Conservation (phyloP, 2,329 filamentous ascomycete genomes). For the Pseudocercospora pini-densiflorae region DNA sequence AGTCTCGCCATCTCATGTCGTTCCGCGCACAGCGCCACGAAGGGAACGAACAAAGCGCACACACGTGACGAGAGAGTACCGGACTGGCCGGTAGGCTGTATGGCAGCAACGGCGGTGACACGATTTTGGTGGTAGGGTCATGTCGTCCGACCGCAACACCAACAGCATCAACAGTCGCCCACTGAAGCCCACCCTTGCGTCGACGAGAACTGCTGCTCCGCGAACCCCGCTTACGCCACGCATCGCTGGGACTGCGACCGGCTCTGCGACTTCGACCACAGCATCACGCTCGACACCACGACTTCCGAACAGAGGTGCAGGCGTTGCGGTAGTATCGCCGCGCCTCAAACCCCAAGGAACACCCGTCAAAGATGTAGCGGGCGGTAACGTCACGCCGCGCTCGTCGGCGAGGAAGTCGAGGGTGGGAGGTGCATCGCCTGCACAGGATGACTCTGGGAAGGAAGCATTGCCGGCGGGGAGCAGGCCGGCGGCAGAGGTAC, state of each 20-base stretch:
- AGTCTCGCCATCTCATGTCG: slow-evolving; percentile 5
- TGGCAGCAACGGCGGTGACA: slow-evolving; percentile 13
- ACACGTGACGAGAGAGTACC: not conserved
- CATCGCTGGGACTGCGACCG: slow-evolving; percentile 43
- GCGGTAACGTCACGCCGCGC: slow-evolving; percentile 73
- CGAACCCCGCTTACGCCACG: slow-evolving; percentile 64
- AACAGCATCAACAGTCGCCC: slow-evolving; percentile 21
- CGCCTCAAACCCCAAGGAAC: slow-evolving; percentile 43
- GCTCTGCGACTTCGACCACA: slow-evolving; percentile 27
- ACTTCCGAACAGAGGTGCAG: slow-evolving; percentile 36
- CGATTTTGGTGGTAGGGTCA: slow-evolving; percentile 10
- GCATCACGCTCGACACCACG: slow-evolving; percentile 36
- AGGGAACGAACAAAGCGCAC: not conserved
- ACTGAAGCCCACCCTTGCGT: slow-evolving; percentile 27
- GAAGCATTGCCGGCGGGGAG: slow-evolving; percentile 18
- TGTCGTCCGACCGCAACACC: slow-evolving; percentile 25
- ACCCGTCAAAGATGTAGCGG: slow-evolving; percentile 57
- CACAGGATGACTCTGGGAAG: slow-evolving; percentile 28
- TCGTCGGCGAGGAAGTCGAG: slow-evolving; percentile 75
- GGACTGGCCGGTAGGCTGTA: slow-evolving; percentile 1
- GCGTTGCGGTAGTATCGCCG: slow-evolving; percentile 43
- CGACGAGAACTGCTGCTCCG: slow-evolving; percentile 26
- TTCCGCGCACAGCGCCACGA: not conserved
- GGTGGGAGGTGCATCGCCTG: slow-evolving; percentile 68
- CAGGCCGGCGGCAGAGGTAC: slow-evolving; percentile 17